Percentiles rank a stretch among this genome's conserved stretches.
Conservation (phyloP, 805 yeast genomes). For the Wickerhamomyces queroliae region DNA sequence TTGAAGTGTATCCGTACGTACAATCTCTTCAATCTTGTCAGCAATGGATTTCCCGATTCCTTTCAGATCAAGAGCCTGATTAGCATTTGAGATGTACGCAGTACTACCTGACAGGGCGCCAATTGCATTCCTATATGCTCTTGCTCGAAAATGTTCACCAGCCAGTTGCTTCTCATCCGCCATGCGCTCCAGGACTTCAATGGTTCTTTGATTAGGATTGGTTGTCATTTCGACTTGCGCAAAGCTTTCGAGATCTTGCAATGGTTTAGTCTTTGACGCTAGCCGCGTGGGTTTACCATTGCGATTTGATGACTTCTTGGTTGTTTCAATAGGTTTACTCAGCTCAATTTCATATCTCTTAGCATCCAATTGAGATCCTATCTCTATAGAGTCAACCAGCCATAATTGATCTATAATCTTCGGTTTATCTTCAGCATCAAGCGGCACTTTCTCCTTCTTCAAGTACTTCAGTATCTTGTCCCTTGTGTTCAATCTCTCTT, state of each 20-base stretch:
- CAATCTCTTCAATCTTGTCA: constrained; percentile 39
- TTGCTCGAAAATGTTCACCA: constrained; percentile 33
- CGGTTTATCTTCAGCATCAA: background rate
- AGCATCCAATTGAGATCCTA: constrained; percentile 1
- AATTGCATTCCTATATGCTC: constrained; percentile 40
- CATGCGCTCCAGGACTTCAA: constrained; percentile 14
- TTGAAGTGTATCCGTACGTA: constrained; percentile 27
- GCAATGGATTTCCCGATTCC: constrained; percentile 38
- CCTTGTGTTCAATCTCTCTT: constrained; percentile 6
- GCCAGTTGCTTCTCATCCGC: constrained; percentile 13
- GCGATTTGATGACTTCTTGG: background rate
- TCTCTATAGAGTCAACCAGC: constrained; percentile 16
- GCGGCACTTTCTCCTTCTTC: constrained; percentile 2
- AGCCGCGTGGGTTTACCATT: background rate
- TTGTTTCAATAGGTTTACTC: background rate
- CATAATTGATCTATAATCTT: constrained; percentile 15
- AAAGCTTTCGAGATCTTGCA: background rate
- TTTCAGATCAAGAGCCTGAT: constrained; percentile 33
- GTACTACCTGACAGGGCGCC: constrained; percentile 26
- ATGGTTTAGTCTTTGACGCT: background rate
- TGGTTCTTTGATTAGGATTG: constrained; percentile 19
- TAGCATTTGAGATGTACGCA: constrained; percentile 25
- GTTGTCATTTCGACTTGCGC: too few relatives aligned
- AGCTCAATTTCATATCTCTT: constrained; percentile 8
- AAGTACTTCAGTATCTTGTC: constrained; percentile 2